Percentiles rank a stretch among this genome's conserved stretches.
Evolutionary conservation across 805 yeast species (phyloP).

Genomic region (Tetrapisispora taiwanensis): DNA sequence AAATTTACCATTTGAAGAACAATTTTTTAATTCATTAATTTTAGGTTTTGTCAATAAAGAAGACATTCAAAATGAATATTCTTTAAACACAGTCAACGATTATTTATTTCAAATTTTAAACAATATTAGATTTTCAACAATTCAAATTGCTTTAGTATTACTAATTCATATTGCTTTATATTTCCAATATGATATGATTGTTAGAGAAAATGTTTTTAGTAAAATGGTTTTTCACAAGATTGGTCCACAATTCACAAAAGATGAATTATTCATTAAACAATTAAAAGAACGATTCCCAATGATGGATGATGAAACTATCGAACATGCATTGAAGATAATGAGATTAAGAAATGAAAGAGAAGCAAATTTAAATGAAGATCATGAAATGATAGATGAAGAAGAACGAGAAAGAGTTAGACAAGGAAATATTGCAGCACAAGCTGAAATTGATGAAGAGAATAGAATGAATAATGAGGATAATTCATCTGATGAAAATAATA

Average conservation of each 20-base stretch:
- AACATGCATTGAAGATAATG: constrained; percentile 22
- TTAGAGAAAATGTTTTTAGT: constrained; percentile 56
- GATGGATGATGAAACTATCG: constrained; percentile 26
- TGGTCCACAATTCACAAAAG: constrained; percentile 35
- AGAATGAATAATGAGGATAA: constrained; percentile 7
- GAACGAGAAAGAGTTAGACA: constrained; percentile 4
- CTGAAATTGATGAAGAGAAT: constrained; percentile 9
- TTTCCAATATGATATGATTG: constrained; percentile 61
- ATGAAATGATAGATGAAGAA: not conserved
- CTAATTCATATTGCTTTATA: constrained; percentile 38
- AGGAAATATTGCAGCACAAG: constrained; percentile 5
- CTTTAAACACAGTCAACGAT: constrained; percentile 1
- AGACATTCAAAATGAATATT: constrained; percentile 3
- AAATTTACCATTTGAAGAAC: constrained; percentile 33
- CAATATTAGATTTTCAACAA: constrained; percentile 21
- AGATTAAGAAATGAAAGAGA: constrained; percentile 21
- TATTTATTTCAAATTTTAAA: constrained; percentile 10
- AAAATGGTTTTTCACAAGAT: constrained; percentile 48
- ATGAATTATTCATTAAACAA: constrained; percentile 21
- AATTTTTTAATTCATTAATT: constrained; percentile 12
- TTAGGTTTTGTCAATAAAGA: constrained; percentile 10
- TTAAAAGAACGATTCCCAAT: constrained; percentile 25
- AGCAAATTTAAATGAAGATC: constrained; percentile 5
- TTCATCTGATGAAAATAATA: constrained; percentile 1
- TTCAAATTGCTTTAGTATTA: constrained; percentile 33